Evolutionary conservation across 2,329 filamentous ascomycete genomes (phyloP), one percentile per base, ranked within the genome.

Genomic region (Verticillium isaacii): DNA sequence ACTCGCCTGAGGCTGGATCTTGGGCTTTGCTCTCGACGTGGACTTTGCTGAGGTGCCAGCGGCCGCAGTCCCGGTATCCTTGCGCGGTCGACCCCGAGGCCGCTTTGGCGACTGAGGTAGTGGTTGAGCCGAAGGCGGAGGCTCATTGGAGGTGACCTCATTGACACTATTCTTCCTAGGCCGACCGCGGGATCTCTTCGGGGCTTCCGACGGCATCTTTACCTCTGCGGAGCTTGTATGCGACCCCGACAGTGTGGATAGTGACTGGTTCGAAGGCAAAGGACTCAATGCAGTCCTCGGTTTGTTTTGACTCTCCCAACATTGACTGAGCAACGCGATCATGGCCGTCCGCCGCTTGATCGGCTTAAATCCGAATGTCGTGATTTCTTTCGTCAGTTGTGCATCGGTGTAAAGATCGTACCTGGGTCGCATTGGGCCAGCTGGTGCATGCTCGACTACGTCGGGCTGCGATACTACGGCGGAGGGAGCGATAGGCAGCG

Each of bases 351-450:
- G 82, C 61, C 79, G 85, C 70, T 88, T 91, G 34, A 93, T 77
- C 1, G 87, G 78, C 70, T 93, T 93, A 74, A 93, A 93, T 0
- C 89, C 89, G 68, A 87, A 92, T 0, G 80, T 78, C 5, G 82
- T 76, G 55, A 93, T 76, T 68, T 89, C 82, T 61, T 81, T 84
- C 2, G 85, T 77, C 17, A 93, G 76, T 62, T 90, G 84, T 9
- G 80, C 74, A 64, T 89, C 87, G 3, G 87, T 87, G 62, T 85
- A 87, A 0, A 82, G 74, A 50, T 83, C 80, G 63, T 84, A 93
- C 12, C 84, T 82, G 2, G 89, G 89, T 50, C 60, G 61, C 4
- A 57, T 8, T 5, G 45, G 58, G 15, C 41, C 58, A 17, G 58
- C 29, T 6, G n/a, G 45, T 23, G 45, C 19, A 52, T 23, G 14